A percentile compares a stretch with the other conserved stretches of the same genome.
Evolutionary conservation across 805 yeast species (phyloP).

Genomic region (Ogataea parapolymorpha): DNA sequence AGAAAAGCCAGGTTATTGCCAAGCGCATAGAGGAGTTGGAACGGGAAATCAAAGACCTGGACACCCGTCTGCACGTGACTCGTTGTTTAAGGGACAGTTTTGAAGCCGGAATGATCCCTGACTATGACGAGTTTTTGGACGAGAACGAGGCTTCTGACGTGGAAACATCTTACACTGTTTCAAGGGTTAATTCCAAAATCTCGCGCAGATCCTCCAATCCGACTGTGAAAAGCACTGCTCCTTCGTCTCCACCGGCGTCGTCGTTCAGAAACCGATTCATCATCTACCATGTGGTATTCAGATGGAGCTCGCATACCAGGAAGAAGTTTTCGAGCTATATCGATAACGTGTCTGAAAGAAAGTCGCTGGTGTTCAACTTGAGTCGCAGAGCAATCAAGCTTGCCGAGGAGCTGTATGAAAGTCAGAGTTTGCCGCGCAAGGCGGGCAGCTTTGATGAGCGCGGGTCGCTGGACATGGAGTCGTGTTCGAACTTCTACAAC

Average conservation of each 20-base stretch:
- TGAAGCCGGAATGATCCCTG: slow-evolving; percentile 26
- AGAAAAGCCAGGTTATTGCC: slow-evolving; percentile 2
- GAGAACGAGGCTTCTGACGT: slow-evolving; percentile 23
- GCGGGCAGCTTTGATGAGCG: slow-evolving; percentile 9
- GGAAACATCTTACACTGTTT: slow-evolving; percentile 16
- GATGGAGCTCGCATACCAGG: slow-evolving; percentile 72
- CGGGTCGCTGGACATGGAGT: slow-evolving; percentile 11
- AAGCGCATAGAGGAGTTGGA: slow-evolving; percentile 24
- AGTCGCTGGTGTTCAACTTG: slow-evolving; percentile 27
- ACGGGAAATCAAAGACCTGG: slow-evolving; percentile 29
- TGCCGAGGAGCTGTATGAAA: slow-evolving; percentile 28
- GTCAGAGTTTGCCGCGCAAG: slow-evolving; percentile 5
- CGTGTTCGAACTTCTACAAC: slow-evolving; percentile 33
- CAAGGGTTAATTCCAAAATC: slow-evolving; percentile 16
- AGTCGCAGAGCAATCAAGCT: slow-evolving; percentile 30
- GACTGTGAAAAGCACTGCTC: slow-evolving; percentile 12
- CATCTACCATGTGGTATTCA: slow-evolving; percentile 67
- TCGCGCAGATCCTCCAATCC: slow-evolving; percentile 18
- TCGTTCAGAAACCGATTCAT: slow-evolving; percentile 60
- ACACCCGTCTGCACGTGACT: slow-evolving; percentile 28
- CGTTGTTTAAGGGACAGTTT: slow-evolving; percentile 24
- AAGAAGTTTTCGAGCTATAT: slow-evolving; percentile 60
- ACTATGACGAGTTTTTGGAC: slow-evolving; percentile 23
- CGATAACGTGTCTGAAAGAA: slow-evolving; percentile 27
- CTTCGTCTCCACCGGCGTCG: slow-evolving; percentile 32